A percentile compares a stretch with the other conserved stretches of the same genome.
phyloP scores from a whole-genome alignment of 345 rosid species.

The Citrus medica region DNA sequence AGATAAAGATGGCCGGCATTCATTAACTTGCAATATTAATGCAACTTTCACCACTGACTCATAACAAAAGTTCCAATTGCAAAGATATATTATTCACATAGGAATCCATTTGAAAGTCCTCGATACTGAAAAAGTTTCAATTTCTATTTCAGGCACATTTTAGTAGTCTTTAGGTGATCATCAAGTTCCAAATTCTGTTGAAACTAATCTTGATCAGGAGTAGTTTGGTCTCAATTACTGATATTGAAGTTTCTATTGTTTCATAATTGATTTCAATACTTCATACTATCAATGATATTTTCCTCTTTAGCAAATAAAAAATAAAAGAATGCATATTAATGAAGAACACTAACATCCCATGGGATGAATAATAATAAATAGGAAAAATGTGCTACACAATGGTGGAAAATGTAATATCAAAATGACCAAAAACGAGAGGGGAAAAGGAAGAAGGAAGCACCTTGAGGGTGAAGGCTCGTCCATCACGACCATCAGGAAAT shows the following conservation, averaged over 20 bases:
- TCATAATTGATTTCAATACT: background rate
- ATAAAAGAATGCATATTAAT: background rate
- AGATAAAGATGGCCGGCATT: background rate
- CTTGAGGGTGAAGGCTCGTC: conserved; percentile 96
- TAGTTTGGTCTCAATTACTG: background rate
- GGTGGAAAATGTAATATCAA: conserved; percentile 5
- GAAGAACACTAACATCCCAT: background rate
- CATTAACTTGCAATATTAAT: background rate
- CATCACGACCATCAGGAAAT: conserved; percentile 96
- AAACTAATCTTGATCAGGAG: background rate
- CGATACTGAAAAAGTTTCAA: background rate
- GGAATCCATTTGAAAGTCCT: background rate
- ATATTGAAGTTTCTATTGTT: background rate
- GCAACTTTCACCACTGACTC: background rate
- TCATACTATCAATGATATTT: background rate
- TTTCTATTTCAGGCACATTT: background rate
- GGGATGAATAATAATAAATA: background rate
- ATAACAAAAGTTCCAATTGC: background rate
- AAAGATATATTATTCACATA: background rate
- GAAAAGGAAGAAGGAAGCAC: conserved; percentile 31
- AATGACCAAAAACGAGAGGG: background rate
- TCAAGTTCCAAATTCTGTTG: background rate
- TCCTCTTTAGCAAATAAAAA: background rate
- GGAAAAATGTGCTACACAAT: background rate
- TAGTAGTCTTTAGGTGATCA: background rate